These are phyloP conservation scores for Sequoiadendron giganteum DNA, from an alignment of 75 land plant genomes.

Conservation along the genomic window DNA sequence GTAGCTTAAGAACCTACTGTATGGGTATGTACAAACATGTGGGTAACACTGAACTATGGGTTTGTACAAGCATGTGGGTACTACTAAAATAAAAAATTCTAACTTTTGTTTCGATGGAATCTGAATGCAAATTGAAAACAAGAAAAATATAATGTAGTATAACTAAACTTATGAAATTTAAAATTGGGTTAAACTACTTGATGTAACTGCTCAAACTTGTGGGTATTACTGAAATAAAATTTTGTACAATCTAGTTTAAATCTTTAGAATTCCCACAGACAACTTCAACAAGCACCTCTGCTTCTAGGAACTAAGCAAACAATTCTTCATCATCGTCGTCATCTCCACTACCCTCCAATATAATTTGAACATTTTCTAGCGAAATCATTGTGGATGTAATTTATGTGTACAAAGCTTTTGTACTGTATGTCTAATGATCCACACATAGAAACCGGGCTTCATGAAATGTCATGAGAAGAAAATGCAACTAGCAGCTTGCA, in stretches of 20 bases:
- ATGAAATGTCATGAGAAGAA: no score
- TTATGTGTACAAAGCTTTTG: not conserved
- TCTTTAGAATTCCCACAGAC: not conserved
- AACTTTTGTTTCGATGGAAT: no score
- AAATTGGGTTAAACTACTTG: no score
- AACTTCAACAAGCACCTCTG: conserved; percentile 34
- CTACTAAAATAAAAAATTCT: no score
- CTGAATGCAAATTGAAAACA: no score
- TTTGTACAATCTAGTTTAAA: not conserved
- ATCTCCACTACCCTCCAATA: conserved; percentile 15
- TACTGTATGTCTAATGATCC: not conserved
- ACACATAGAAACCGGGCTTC: not conserved
- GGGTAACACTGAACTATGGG: no score
- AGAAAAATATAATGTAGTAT: no score
- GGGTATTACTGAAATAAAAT: not conserved
- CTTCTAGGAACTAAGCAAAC: conserved; percentile 47
- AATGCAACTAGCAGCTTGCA: no score
- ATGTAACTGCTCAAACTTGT: not conserved
- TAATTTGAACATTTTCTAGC: not conserved
- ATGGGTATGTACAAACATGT: no score
- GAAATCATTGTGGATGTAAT: not conserved
- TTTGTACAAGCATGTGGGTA: no score
- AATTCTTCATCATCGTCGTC: conserved; percentile 38
- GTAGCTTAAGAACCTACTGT: no score
- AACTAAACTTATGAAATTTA: no score